Evolutionary conservation across 2,329 filamentous ascomycete genomes (phyloP), one percentile per base, ranked within the genome.

Genomic region (Saccharata proteae): DNA sequence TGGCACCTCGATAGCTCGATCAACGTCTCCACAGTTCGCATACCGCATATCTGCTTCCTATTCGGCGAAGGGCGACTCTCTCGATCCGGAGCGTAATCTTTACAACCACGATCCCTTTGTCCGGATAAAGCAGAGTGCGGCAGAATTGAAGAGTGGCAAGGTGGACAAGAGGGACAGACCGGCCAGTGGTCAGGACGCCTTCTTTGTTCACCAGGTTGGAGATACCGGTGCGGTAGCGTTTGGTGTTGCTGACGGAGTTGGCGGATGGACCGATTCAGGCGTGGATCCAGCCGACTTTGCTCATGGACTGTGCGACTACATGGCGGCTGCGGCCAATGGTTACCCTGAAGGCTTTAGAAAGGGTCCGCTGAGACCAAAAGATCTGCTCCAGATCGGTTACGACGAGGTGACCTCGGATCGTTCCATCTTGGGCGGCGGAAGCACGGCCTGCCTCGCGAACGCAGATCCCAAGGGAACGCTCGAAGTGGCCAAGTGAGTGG

Each of bases 251-350:
- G 90, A 98, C 52, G 90, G 90, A 8, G 90, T 98, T 0, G 90
- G 90, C 28, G 90, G 90, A 20, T 98, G 90, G 86, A 74, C 80
- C 40, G 82, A 93, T 45, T 88, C 80, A 22, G 85, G 85, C 26
- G 78, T 98, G 31, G 86, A 98, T 49, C 86, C 90, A 6, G 85
- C 85, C 16, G 83, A 94, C 57, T 96, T 96, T 57, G 90, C 88
- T 3, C 88, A 96, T 53, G 82, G 80, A 23, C 65, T 98, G 38
- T 96, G 90, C 64, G 77, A 84, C 45, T 81, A 93, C 57, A 96
- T 96, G 85, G 83, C 85, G 3, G 67, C 75, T 30, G 72, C 73
- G 9, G 81, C 85, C 11, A 66, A 76, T 48, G 64, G 69, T 29
- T 69, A 74, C 55, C 49, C 55, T 47, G 58, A 40, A 44, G 57